Base-by-base conservation (phyloP, 139 green algal genomes). In the Microglena sp. region DNA sequence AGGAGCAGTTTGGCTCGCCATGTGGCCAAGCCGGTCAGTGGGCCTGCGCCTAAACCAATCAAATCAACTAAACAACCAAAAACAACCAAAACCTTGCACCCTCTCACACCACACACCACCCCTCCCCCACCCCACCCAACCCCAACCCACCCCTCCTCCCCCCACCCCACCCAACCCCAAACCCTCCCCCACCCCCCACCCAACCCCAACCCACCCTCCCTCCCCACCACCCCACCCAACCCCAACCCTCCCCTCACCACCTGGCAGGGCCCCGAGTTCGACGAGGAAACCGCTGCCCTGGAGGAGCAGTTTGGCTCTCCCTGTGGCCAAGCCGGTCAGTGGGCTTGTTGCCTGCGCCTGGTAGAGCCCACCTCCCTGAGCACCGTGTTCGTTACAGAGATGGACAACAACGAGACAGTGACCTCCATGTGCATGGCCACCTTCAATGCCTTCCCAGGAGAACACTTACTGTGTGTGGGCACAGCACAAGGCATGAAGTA, bases 271-370 rank as follows among this genome's bases (percentile, higher is more conserved):
- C 72, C 81, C n/a, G 86, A 93, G 76, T 77, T 82, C 56, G 76
- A 83, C 33, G 83, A 91, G 45, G 83, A 88, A 65, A 55, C 67
- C n/a, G 78, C 82, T n/a, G 84, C 81, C 24, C 46, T 76, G 57
- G 83, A 87, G 68, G 85, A 91, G 45, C 87, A 92, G 76, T 86
- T 87, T 72, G 92, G 92, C 0, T 70, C 82, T 5, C 84, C 90
- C 2, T 81, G 81, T 36, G 86, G 82, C 22, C 54, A 71, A 31
- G 58, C 71, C 6, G 85, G 85, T 5, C 81, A 90, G 71, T 98
- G 93, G 93, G 89, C 87, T 28, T 90, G 82, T 24, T 98, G 93
- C 78, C 30, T 99, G 21, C 74, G 87, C 5, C 70, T 97, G 0
- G 70, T 99, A 2, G 89, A 96, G 74, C 86, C 88, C 21, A 60